These are phyloP conservation scores for Hericium erinaceus DNA, from an alignment of 768 basidiomycete genomes.

Conservation along the genomic window DNA sequence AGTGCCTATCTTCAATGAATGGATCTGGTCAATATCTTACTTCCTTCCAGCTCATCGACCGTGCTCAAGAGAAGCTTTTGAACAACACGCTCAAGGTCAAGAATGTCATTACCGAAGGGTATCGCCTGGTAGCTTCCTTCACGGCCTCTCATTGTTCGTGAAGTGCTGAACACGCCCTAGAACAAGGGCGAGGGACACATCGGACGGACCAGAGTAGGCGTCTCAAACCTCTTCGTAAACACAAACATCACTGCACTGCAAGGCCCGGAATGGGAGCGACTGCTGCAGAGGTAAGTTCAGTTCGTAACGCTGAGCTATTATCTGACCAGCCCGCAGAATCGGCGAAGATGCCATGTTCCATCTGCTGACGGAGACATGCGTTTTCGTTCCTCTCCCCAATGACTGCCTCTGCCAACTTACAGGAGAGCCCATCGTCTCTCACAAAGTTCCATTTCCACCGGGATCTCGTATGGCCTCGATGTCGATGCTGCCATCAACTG, in stretches of 20 bases:
- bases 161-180: too few relatives aligned
- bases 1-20: neutral
- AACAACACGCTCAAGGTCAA: conserved; percentile 21
- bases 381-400: conserved; percentile 76
- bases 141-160: too few relatives aligned
- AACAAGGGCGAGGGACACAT: conserved; percentile 12
- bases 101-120: conserved; percentile 62
- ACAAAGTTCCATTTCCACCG: conserved; percentile 19
- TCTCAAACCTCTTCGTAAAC: conserved; percentile 60
- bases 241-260: conserved; percentile 64
- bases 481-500: neutral
- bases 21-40: neutral
- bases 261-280: conserved; percentile 52
- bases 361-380: conserved; percentile 61
- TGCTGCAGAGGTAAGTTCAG: conserved; percentile 47
- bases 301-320: neutral
- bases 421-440: conserved; percentile 55
- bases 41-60: conserved; percentile 46
- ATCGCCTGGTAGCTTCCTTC: conserved; percentile 37
- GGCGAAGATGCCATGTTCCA: conserved; percentile 73
- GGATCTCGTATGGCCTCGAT: neutral
- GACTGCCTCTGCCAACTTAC: conserved; percentile 78
- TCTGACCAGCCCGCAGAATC: conserved; percentile 37
- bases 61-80: conserved; percentile 49
- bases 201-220: conserved; percentile 30